Evolutionary conservation across 495 filamentous ascomycete species (phyloP), one percentile per base, ranked within the genome.

Genomic region (Neurospora africana): DNA sequence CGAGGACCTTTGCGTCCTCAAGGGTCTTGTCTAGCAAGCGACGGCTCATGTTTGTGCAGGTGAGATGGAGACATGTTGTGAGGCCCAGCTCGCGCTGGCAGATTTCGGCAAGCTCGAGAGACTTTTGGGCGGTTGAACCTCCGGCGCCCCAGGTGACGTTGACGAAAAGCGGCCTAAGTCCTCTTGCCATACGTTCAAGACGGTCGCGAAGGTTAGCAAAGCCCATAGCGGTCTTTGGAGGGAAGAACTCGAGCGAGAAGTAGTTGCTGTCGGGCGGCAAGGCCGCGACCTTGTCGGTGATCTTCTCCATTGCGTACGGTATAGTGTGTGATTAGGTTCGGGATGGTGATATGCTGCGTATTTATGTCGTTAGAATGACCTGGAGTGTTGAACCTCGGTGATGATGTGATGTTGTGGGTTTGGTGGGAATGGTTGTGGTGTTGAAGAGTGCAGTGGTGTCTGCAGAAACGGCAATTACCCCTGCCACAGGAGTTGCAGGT

Each of bases 201-300:
- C 95, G 95, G 72, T 90, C 91, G 79, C 93, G 92, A 39, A 99
- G 88, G 79, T 99, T 99, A 47, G 92, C 90, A 75, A 93, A 95
- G 75, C 95, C 94, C 91, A 95, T 96, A 71, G 88, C 83, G 30
- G 95, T 99, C 83, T 97, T 98, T 69, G 96, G 96, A 70, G 95
- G 95, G 82, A 99, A 98, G 88, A 99, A 99, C 84, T 99, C 96
- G 75, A 98, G 90, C 39, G 96, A 98, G 83, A 97, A 95, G 85
- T 95, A 99, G 76, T 89, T 89, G 69, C 87, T 87, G 81, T 91
- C 89, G 43, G 90, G 87, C 79, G 93, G 92, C 83, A 99, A 83
- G 74, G 93, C 93, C 81, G 92, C 92, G 77, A 98, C 94, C 87
- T 98, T 98, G 85, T 97, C 91, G 70, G 93, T 97, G 79, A 99